Evolutionary conservation across 768 basidiomycete species (phyloP).

Genomic region (Lactifluus volemus): DNA sequence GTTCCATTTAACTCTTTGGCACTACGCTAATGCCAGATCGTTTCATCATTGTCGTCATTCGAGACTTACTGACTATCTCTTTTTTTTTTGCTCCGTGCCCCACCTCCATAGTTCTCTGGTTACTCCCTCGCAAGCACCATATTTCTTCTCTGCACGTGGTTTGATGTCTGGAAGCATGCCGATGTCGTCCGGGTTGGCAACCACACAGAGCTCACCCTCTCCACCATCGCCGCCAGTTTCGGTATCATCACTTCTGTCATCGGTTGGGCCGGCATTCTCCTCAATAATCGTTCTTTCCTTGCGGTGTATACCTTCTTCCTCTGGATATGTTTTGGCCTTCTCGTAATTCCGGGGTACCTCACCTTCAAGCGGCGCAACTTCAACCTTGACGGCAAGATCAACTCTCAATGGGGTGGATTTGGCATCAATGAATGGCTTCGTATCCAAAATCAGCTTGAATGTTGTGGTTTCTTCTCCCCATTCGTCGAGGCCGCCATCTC

Average conservation of each 20-base stretch:
- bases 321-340: slow-evolving; percentile 64
- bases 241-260: slow-evolving; percentile 58
- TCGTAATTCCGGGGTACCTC: slow-evolving; percentile 69
- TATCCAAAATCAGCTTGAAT: slow-evolving; percentile 66
- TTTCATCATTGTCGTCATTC: background rate
- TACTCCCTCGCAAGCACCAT: slow-evolving; percentile 58
- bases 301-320: slow-evolving; percentile 63
- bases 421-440: slow-evolving; percentile 51
- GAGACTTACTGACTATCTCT: background rate
- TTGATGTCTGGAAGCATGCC: slow-evolving; percentile 59
- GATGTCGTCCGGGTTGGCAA: slow-evolving; percentile 71
- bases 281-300: slow-evolving; percentile 79
- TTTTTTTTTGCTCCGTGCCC: background rate
- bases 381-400: slow-evolving; percentile 78
- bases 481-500: slow-evolving; percentile 73
- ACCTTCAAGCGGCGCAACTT: slow-evolving; percentile 67
- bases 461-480: slow-evolving; percentile 76
- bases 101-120: slow-evolving; percentile 36
- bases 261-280: slow-evolving; percentile 72
- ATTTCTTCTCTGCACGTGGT: slow-evolving; percentile 65
- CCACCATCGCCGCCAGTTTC: slow-evolving; percentile 53
- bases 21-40: background rate
- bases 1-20: slow-evolving; percentile 19
- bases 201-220: slow-evolving; percentile 54
- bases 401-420: slow-evolving; percentile 63